phyloP scores from a whole-genome alignment of 148 eudicot genomes.

The Chenopodium quinoa region DNA sequence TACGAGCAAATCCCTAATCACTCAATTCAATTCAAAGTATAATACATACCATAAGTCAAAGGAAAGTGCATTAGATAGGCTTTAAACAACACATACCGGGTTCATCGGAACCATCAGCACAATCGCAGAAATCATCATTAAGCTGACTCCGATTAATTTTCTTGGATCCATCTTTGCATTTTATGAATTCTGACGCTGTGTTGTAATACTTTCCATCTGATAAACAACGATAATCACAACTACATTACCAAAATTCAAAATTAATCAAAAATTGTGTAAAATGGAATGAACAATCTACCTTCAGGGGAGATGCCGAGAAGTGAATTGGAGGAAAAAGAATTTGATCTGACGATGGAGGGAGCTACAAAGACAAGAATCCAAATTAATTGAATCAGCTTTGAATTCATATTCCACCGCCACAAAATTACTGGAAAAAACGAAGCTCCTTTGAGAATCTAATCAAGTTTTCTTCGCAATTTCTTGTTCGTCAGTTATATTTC shows the following conservation, averaged over 20 bases:
- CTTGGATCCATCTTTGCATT: conserved; percentile 91
- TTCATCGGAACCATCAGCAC: conserved; percentile 87
- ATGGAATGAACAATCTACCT: conserved; percentile 26
- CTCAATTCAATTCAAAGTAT: background rate
- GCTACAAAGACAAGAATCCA: conserved; percentile 5
- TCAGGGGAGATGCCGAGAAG: conserved; percentile 54
- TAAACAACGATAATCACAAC: background rate
- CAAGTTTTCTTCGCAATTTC: background rate
- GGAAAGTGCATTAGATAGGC: background rate
- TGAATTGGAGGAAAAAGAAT: conserved; percentile 31
- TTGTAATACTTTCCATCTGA: conserved; percentile 66
- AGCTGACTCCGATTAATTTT: conserved; percentile 57
- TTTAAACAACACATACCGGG: conserved; percentile 47
- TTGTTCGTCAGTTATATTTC: background rate
- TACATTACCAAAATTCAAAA: background rate
- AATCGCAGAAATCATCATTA: conserved; percentile 92
- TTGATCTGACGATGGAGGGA: conserved; percentile 38
- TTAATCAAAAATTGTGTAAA: background rate
- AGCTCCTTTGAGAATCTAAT: background rate
- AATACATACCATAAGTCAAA: background rate
- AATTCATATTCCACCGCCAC: conserved; percentile 24
- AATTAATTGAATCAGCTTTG: conserved; percentile 8
- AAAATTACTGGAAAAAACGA: background rate
- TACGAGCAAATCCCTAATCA: background rate
- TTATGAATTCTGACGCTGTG: conserved; percentile 39